These are phyloP conservation scores for Escallonia rubra DNA, from an alignment of 129 eudicot species.

Conservation along the genomic window DNA sequence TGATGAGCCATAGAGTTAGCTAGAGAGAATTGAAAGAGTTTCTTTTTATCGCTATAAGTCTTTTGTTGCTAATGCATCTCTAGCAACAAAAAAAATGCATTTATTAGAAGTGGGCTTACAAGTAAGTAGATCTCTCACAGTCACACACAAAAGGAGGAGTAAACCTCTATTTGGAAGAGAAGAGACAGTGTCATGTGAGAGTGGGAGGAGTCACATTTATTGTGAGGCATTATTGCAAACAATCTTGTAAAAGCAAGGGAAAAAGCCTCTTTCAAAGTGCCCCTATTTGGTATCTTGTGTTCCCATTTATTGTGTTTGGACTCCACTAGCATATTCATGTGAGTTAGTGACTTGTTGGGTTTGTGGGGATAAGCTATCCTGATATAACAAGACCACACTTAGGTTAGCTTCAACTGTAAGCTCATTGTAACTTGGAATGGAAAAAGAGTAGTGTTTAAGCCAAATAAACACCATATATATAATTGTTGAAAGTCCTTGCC, in stretches of 20 bases:
- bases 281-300: constrained; percentile 3
- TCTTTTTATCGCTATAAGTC: too few species aligned
- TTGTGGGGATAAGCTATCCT: too few species aligned
- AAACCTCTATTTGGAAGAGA: neutral
- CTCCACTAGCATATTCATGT: neutral
- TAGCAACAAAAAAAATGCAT: too few species aligned
- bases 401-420: constrained; percentile 13
- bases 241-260: constrained; percentile 18
- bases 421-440: constrained; percentile 11
- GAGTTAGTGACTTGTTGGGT: too few species aligned
- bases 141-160: too few species aligned
- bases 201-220: constrained; percentile 24
- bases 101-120: too few species aligned
- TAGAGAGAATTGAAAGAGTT: too few species aligned
- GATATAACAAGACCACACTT: neutral
- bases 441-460: constrained; percentile 19
- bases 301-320: constrained; percentile 9
- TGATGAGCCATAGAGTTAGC: too few species aligned
- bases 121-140: too few species aligned
- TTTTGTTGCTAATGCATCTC: too few species aligned
- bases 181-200: constrained; percentile 29
- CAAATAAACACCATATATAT: neutral
- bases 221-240: constrained; percentile 23
- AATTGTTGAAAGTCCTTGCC: too few species aligned
- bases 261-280: constrained; percentile 5